These are phyloP conservation scores for Rachicladosporium sp. DNA, from an alignment of 2,329 filamentous ascomycete genomes.

Conservation along the genomic window DNA sequence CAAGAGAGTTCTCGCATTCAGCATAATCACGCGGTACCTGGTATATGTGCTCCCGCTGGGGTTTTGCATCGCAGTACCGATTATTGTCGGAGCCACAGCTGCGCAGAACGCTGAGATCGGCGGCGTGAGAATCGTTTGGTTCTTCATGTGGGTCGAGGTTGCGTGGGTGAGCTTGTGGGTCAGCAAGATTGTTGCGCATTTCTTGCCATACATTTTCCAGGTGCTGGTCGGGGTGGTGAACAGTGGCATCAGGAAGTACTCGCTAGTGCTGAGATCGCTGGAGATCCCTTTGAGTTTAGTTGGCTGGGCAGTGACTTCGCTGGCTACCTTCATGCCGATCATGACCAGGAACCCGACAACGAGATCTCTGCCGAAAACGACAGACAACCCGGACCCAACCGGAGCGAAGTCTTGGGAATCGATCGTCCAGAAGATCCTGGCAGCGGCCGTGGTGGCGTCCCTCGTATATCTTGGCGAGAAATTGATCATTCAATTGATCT, in stretches of 20 bases:
- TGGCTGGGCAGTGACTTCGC: conserved; percentile 46
- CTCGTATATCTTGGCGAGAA: conserved; percentile 69
- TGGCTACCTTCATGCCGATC: conserved; percentile 48
- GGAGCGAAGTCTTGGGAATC: conserved; percentile 36
- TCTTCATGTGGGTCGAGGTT: conserved; percentile 54
- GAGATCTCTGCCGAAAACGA: conserved; percentile 1
- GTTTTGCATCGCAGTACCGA: conserved; percentile 47
- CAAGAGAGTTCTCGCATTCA: conserved; percentile 49
- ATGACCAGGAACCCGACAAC: conserved; percentile 26
- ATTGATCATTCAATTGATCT: conserved; percentile 67
- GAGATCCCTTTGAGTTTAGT: conserved; percentile 50
- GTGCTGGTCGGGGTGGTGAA: conserved; percentile 51
- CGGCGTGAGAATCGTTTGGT: conserved; percentile 45
- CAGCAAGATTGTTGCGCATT: conserved; percentile 47
- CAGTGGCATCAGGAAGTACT: conserved; percentile 52
- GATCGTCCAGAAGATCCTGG: conserved; percentile 51
- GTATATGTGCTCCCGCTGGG: conserved; percentile 50
- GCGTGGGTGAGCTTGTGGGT: conserved; percentile 53
- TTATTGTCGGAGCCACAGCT: conserved; percentile 47
- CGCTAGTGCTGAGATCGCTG: conserved; percentile 43
- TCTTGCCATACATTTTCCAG: conserved; percentile 48
- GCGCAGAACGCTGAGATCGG: conserved; percentile 38
- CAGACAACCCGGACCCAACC: conserved; percentile 5
- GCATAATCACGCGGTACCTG: conserved; percentile 50
- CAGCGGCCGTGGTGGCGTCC: conserved; percentile 54